Evolutionary conservation across 768 basidiomycete species (phyloP), one percentile per base, ranked within the genome.

Genomic region (Pleurotus sapidus): DNA sequence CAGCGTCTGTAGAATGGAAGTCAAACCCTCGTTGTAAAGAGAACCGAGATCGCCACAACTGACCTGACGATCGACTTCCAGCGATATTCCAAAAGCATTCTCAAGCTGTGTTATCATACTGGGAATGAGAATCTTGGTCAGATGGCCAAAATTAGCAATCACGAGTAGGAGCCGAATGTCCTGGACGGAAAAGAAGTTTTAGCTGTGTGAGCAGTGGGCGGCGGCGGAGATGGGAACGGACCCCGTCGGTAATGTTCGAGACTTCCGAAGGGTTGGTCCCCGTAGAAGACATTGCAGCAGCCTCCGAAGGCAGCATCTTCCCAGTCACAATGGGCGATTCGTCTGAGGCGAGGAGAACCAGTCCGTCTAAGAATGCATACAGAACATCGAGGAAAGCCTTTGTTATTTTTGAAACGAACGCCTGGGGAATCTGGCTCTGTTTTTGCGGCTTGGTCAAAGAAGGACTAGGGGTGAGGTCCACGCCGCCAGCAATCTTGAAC

Each of bases 101-200:
- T 95, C 90, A 30, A 98, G 80, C 63, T 94, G 88, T 51, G 75
- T 79, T 48, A 94, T 79, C 84, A 98, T 88, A 59, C 75, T 82
- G 0, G 94, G 93, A 20, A 98, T 83, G 34, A 91, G 72, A 0
- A 75, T 72, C 56, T 80, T 81, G 56, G 84, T 83, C 24, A 99
- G 78, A 63, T 92, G 82, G 11, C 81, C 82, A 62, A 98, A 86
- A 68, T 98, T 98, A 14, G 93, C 92, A 30, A 98, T 78, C 42
- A 97, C 93, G 40, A 98, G 75, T 14, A 99, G 79, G 46, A 95
- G 77, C 46, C 96, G 85, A 12, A 82, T 89, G 66, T 96, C 91
- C 95, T 97, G 60, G 25, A 60, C 34, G 30, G 60, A 45, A 56
- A 46, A 57, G 34, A 60, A 14, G 25, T 1, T 5, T 27, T 39